Base-by-base conservation (phyloP, 164 flowering plant genomes). In the Sextonia rubra region DNA sequence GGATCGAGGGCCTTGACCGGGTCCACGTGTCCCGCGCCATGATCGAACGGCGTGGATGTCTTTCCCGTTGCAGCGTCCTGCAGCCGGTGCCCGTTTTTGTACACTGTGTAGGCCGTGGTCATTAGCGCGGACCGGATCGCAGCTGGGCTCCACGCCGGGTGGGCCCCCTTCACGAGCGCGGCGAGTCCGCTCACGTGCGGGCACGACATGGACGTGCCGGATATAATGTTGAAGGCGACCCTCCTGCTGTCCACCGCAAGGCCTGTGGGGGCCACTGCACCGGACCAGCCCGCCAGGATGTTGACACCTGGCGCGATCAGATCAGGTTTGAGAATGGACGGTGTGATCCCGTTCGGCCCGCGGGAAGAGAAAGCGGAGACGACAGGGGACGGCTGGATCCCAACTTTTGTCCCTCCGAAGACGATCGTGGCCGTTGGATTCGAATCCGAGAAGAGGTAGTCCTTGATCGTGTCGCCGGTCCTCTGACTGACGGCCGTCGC, bases 151-250 rank as follows among this genome's bases (percentile, higher is more conserved):
- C 98, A 93, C 0, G 86, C 90, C 0, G 87, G 93, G 77, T 90
- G 94, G 14, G 87, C 91, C 7, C 85, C 90, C 69, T 86, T 88
- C 69, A 91, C 56, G 1, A 93, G 79, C 5, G 90, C 93, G 0
- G 97, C 97, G 52, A 93, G 69, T 4, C 98, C 98, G 66, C 91
- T 85, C 29, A 87, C 80, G 49, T 93, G 98, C 4, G 98, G 98
- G 77, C 97, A 90, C 17, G 98, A 85, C 98, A 93, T 93, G 7
- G 98, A 93, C 47, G 98, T 93, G 1, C 98, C 98, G 0, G 97
- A 92, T 18, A 93, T 79, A 29, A 91, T 89, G 83, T 88, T 91
- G 83, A 87, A 93, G 49, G 49, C 74, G 15, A 88, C 91, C 0
- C 81, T 82, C 48, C 98, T 76, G 1, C 66, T 75, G 73, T 93